Evolutionary conservation across 192 early-diverging fungal genomes (phyloP), one percentile per base, ranked within the genome.

Genomic region (Endogone sp.): DNA sequence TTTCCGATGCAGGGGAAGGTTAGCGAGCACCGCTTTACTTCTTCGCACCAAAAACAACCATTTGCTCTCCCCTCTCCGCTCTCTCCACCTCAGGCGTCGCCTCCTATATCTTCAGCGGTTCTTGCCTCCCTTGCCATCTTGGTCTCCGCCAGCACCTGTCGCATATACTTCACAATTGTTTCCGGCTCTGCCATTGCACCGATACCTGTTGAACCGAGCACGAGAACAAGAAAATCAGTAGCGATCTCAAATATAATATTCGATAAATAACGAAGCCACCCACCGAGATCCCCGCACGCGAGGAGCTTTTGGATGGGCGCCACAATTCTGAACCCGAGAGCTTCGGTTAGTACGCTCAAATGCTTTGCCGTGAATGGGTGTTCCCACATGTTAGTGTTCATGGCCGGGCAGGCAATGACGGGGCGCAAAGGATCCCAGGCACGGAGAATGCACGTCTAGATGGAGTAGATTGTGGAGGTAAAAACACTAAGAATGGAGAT

Each of bases 371-470:
- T 98, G 56, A 95, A 86, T 23, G 92, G 94, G 78, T 99, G 95
- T 44, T 90, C 86, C 93, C 94, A 99, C 97, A 98, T 97, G 80
- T 87, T 83, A 4, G 94, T 96, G 68, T 98, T 97, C 95, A 99
- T 99, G n/a, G 95, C 95, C 9, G 95, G 97, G 66, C 90, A 93
- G 4, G 93, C 83, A 20, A 95, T 65, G 2, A 96, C 85, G 0
- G 91, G 91, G 62, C 86, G 87, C 13, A 61, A 64, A 27, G 77
- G 75, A 70, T 95, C 91, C 95, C 97, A 98, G 0, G 97, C 97
- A 4, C 97, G 71, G 27, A 96, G 68, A 24, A 95, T 84, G 72
- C 94, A 95, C 2, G 95, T 96, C 91, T 93, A 67, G 4, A 28
- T 27, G 11, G 49, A 56, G 58, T 32, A 26, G 22, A 26, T 30